Conservation (phyloP, 2,329 filamentous ascomycete species). For the Chaetomium olivaceum region DNA sequence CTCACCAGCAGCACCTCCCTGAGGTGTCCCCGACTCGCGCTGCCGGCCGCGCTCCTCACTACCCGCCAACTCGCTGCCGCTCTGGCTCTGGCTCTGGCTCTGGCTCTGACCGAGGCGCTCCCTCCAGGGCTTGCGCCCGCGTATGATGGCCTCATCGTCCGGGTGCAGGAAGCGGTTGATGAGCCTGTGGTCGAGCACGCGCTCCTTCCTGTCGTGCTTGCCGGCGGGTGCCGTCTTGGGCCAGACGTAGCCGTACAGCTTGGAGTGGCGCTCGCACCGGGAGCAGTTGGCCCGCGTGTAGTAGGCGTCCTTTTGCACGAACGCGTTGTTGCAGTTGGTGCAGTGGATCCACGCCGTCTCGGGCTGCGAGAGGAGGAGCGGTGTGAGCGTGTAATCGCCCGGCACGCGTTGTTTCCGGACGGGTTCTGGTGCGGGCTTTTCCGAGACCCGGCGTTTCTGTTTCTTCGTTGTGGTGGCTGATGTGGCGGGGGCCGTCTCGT, state of each 20-base stretch:
- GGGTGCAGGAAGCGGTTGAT: conserved; percentile 80
- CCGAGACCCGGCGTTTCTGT: conserved; percentile 1
- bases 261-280: conserved; percentile 91
- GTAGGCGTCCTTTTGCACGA: conserved; percentile 87
- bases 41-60: conserved; percentile 8
- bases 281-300: conserved; percentile 83
- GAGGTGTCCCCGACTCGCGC: conserved; percentile 2
- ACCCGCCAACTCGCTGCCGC: background rate
- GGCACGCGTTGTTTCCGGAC: conserved; percentile 53
- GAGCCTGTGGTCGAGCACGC: conserved; percentile 79
- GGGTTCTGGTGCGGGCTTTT: conserved; percentile 4
- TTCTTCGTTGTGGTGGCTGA: background rate
- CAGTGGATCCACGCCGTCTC: conserved; percentile 85
- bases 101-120: conserved; percentile 8
- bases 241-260: conserved; percentile 93
- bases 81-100: too few relatives aligned
- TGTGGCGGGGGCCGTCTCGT: background rate
- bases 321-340: conserved; percentile 76
- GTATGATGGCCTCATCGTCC: conserved; percentile 62
- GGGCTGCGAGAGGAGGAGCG: conserved; percentile 71
- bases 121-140: conserved; percentile 42
- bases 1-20: background rate
- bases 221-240: conserved; percentile 88
- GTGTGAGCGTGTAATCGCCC: conserved; percentile 82
- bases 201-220: conserved; percentile 68